Evolutionary conservation across 2,329 filamentous ascomycete species (phyloP).

Genomic region (Phyllosticta citribraziliensis): DNA sequence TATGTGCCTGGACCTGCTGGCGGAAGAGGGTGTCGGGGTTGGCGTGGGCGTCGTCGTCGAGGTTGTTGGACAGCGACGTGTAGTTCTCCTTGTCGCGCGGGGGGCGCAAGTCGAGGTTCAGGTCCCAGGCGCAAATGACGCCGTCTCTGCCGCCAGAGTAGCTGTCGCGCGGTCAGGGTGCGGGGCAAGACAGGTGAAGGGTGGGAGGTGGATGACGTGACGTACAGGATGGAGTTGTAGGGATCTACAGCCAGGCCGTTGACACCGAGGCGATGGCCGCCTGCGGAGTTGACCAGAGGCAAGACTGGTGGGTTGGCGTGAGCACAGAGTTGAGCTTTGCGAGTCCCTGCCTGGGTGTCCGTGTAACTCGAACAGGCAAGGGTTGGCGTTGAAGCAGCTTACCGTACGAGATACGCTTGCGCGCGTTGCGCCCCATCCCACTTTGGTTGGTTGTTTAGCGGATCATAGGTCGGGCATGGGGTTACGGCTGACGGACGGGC

Average conservation of each 20-base stretch:
- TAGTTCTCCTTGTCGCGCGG: conserved; percentile 27
- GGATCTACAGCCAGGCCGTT: conserved; percentile 87
- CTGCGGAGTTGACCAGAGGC: conserved; percentile 61
- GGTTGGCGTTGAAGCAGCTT: conserved; percentile 15
- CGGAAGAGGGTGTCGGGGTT: conserved; percentile 43
- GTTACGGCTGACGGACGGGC: not conserved
- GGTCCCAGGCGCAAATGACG: conserved; percentile 90
- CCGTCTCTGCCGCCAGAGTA: conserved; percentile 96
- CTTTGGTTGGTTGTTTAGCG: not conserved
- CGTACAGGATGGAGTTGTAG: conserved; percentile 77
- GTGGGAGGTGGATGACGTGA: conserved; percentile 25
- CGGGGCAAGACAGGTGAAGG: conserved; percentile 8
- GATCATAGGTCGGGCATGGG: not conserved
- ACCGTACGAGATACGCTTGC: conserved; percentile 46
- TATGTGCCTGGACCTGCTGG: conserved; percentile 69
- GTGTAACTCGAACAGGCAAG: conserved; percentile 9
- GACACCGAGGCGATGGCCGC: conserved; percentile 85
- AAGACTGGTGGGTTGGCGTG: conserved; percentile 44
- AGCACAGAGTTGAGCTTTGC: not conserved
- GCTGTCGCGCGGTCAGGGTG: conserved; percentile 36
- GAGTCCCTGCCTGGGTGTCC: not conserved
- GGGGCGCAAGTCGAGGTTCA: conserved; percentile 57
- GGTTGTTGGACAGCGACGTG: conserved; percentile 9
- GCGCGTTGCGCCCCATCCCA: conserved; percentile 41
- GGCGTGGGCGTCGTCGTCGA: conserved; percentile 26